phyloP scores from a whole-genome alignment of 257 asterid genomes.

The Solanum chmielewskii region DNA sequence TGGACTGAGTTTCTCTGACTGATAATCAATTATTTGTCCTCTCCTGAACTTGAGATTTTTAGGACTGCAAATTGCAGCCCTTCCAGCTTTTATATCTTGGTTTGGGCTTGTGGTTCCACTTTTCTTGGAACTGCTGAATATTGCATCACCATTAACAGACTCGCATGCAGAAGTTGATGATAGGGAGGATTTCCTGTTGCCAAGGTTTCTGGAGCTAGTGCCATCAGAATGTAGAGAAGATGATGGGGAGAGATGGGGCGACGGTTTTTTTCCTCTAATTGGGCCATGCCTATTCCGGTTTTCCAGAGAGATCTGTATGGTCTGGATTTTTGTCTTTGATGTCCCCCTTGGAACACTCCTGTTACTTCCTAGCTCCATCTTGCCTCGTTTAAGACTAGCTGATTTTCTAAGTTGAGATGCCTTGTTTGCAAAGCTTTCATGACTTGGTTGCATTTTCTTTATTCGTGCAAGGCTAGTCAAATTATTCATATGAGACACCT shows the following conservation, averaged over 20 bases:
- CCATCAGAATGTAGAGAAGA: background rate
- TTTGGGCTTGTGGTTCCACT: background rate
- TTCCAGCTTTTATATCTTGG: background rate
- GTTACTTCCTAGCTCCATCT: background rate
- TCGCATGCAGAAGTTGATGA: background rate
- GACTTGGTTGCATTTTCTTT: background rate
- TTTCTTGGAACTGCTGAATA: background rate
- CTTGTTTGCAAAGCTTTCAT: conserved; percentile 25
- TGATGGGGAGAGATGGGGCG: background rate
- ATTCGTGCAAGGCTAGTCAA: background rate
- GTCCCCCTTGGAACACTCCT: background rate
- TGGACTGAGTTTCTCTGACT: background rate
- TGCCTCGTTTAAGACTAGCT: background rate
- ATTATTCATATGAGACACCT: background rate
- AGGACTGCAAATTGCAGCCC: background rate
- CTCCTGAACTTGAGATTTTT: background rate
- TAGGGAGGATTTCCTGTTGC: background rate
- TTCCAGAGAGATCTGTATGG: background rate
- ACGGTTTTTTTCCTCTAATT: background rate
- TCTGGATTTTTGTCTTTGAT: background rate
- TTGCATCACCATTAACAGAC: background rate
- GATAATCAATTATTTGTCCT: background rate
- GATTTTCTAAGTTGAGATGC: background rate
- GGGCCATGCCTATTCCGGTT: background rate
- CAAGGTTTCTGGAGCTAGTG: background rate